Evolutionary conservation across 2,329 filamentous ascomycete genomes (phyloP), one percentile per base, ranked within the genome.

Genomic region (Fusarium marasasianum): DNA sequence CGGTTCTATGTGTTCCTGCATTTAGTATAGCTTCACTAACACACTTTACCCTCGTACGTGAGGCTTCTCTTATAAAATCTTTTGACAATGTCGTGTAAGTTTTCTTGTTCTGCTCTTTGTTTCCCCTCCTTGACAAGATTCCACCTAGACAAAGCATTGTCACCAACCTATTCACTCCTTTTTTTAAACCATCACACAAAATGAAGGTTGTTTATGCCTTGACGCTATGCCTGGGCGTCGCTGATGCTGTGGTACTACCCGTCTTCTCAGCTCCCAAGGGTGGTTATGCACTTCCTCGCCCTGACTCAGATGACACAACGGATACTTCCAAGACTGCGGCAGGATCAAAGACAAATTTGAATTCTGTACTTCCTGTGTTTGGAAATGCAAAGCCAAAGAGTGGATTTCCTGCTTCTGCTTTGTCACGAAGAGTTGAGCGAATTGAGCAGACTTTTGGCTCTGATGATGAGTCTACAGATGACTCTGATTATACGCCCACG

Each of bases 151-250:
- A 44, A 48, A 15, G 10, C 35, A 29, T 41, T 40, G 15, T 47
- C 35, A 45, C 45, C 10, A 13, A 31, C 31, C 20, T 6, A 29
- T 26, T 44, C 37, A 15, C n/a, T 45, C 17, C 13, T 35, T 48
- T 44, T 17, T 40, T 40, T 43, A 20, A 4, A 41, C 5, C 18
- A n/a, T 11, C 9, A 15, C 8, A 15, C 18, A 69, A 41, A 24
- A 70, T 70, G 67, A 70, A 70, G 38, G 53, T 29, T 6, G n/a
- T 37, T 22, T 71, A 59, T 22, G 45, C 38, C 13, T 45, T 70
- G 51, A 37, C 66, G 15, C 6, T 70, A 33, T 70, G 43, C 6
- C 29, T 70, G 12, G 53, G 67, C 10, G 14, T 71, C 8, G 13
- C 59, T 26, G 66, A 70, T 20, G 66, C 53, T n/a, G 37, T 47